These are phyloP conservation scores for Fusarium anthophilum DNA, from an alignment of 2,329 filamentous ascomycete species.

Conservation along the genomic window DNA sequence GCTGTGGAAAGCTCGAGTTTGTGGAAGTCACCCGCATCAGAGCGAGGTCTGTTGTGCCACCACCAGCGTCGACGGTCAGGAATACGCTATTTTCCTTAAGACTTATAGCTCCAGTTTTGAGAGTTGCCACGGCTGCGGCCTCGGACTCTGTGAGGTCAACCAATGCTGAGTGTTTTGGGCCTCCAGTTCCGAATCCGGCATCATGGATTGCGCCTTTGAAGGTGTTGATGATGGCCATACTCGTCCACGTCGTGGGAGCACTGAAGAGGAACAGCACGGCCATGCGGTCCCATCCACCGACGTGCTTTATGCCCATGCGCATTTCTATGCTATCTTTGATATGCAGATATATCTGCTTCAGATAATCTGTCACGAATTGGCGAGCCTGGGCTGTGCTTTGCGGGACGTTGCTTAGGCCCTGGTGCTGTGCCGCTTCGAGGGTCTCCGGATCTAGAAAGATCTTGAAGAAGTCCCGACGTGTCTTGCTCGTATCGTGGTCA, in stretches of 20 bases:
- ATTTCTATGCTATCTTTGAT: conserved; percentile 56
- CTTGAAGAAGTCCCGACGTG: conserved; percentile 63
- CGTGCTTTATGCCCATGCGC: conserved; percentile 49
- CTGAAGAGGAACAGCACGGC: conserved; percentile 64
- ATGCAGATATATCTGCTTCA: conserved; percentile 59
- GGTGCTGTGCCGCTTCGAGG: conserved; percentile 52
- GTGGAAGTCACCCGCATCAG: conserved; percentile 53
- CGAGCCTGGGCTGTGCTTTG: conserved; percentile 54
- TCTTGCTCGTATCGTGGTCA: conserved; percentile 45
- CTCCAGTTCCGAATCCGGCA: conserved; percentile 60
- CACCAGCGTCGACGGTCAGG: conserved; percentile 56
- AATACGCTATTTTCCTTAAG: conserved; percentile 53
- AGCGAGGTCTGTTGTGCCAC: conserved; percentile 58
- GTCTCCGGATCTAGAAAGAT: conserved; percentile 61
- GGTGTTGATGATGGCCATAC: conserved; percentile 58
- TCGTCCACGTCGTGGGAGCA: conserved; percentile 66
- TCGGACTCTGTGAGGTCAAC: conserved; percentile 60
- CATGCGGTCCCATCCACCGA: conserved; percentile 55
- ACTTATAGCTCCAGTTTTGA: conserved; percentile 53
- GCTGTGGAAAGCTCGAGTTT: conserved; percentile 39
- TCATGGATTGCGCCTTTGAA: conserved; percentile 58
- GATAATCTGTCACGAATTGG: conserved; percentile 59
- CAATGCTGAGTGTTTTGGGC: conserved; percentile 49
- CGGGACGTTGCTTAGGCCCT: conserved; percentile 56
- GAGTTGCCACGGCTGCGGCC: conserved; percentile 57